These are phyloP conservation scores for Penicillium goetzii DNA, from an alignment of 495 filamentous ascomycete species.

Conservation along the genomic window DNA sequence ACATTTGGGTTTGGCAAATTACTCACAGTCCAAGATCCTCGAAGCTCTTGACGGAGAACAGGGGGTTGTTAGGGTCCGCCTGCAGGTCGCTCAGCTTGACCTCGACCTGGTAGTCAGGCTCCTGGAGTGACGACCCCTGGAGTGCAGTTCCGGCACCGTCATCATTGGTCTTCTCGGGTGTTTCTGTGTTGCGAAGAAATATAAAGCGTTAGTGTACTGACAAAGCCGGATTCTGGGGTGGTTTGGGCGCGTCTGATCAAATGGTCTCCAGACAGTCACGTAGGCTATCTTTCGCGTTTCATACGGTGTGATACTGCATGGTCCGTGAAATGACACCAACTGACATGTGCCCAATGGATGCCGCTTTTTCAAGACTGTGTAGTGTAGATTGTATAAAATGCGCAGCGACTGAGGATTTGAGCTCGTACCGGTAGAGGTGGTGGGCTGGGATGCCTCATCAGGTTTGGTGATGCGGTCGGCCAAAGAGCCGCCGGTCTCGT, in stretches of 20 bases:
- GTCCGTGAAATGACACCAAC: neutral
- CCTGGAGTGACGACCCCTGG: constrained; percentile 63
- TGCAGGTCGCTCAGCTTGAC: constrained; percentile 91
- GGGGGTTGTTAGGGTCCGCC: constrained; percentile 80
- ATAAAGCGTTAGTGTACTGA: constrained; percentile 22
- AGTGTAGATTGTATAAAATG: neutral
- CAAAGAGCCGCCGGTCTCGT: constrained; percentile 49
- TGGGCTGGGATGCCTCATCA: constrained; percentile 28
- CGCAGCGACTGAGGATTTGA: constrained; percentile 17
- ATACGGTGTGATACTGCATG: neutral
- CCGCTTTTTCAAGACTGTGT: neutral
- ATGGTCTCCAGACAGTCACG: neutral
- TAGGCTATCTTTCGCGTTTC: neutral
- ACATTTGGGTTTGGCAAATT: constrained; percentile 6
- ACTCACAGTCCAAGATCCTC: constrained; percentile 84
- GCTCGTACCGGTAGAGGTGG: constrained; percentile 34
- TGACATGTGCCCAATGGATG: neutral
- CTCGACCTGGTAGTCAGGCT: constrained; percentile 79
- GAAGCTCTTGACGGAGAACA: constrained; percentile 83
- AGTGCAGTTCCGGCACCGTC: constrained; percentile 56
- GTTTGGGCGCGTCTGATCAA: neutral
- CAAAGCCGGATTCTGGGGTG: constrained; percentile 3
- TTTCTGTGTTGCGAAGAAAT: constrained; percentile 12
- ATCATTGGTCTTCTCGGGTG: constrained; percentile 21
- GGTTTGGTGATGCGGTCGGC: constrained; percentile 65